Base-by-base conservation (phyloP, 2,329 filamentous ascomycete species). In the Macrophomina phaseolina region DNA sequence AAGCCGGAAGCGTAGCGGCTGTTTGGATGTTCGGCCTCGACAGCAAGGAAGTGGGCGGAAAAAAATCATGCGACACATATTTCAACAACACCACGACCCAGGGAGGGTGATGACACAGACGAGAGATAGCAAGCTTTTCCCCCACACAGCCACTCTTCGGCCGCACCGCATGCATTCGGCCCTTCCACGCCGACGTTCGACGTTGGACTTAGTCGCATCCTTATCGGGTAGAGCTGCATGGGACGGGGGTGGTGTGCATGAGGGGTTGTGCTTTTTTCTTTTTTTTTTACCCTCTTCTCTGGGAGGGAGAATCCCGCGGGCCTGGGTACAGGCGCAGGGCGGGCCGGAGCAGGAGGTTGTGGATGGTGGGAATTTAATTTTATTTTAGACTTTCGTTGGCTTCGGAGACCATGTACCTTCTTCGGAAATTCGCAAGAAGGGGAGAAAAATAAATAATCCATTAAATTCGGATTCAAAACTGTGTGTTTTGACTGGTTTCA, bases 161-260 rank as follows among this genome's bases (percentile, higher is more conserved):
- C 32, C 58, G 58, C 45, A 14, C 32, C 42, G 32, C 58, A 49
- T 23, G 46, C 30, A 65, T 65, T 65, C 63, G 63, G 63, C 63
- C 63, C 63, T 65, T 65, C 32, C 40, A 48, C 9, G 30, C 34
- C 30, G 63, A 65, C 63, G 63, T 65, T 65, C 63, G 63, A 65
- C 18, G 63, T n/a, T 65, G 52, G 52, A 65, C 63, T 65, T 65
- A 65, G 63, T 56, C 51, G 58, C 23, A 36, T 48, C 58, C 42
- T 48, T 23, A 62, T 62, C 45, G 42, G 58, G 58, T 18, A 62
- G 58, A 62, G 58, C n/a, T 62, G 58, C 58, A 51, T 62, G 28
- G 49, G 23, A 23, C 23, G 23, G 23, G 23, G 23, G 40, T 30
- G 18, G 40, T 40, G 55, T 18, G 38, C 55, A 40, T 32, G 30